phyloP scores from a whole-genome alignment of 768 basidiomycete species.

The Suillus fuscotomentosus region DNA sequence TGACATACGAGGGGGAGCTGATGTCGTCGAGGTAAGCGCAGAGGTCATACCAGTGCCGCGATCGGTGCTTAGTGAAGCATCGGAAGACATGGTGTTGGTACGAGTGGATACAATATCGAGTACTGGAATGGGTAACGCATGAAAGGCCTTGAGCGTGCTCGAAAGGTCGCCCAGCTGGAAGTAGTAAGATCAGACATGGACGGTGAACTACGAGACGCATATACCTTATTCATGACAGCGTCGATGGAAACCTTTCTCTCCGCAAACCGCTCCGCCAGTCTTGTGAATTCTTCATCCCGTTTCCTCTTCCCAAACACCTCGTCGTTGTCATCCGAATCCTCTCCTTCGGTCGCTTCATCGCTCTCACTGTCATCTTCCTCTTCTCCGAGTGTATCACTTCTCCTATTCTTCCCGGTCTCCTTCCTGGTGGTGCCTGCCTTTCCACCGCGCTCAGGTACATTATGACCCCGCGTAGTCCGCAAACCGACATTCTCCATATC shows the following conservation, averaged over 20 bases:
- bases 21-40: not conserved
- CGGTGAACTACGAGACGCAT: not conserved
- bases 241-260: conserved; percentile 68
- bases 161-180: conserved; percentile 31
- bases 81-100: conserved; percentile 30
- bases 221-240: conserved; percentile 72
- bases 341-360: conserved; percentile 37
- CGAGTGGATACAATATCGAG: conserved; percentile 34
- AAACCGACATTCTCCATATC: conserved; percentile 64
- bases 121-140: conserved; percentile 40
- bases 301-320: conserved; percentile 53
- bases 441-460: conserved; percentile 17
- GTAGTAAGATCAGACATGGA: not conserved
- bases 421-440: conserved; percentile 18
- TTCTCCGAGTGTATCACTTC: conserved; percentile 35
- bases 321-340: conserved; percentile 22
- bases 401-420: conserved; percentile 1
- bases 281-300: conserved; percentile 68
- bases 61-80: not conserved
- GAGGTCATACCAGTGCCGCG: not conserved
- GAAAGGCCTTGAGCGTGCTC: conserved; percentile 39
- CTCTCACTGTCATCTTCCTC: conserved; percentile 34
- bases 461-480: conserved; percentile 9
- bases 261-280: conserved; percentile 64
- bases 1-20: not conserved